phyloP scores from a whole-genome alignment of 306 rosid genomes.

The Fragaria vesca region DNA sequence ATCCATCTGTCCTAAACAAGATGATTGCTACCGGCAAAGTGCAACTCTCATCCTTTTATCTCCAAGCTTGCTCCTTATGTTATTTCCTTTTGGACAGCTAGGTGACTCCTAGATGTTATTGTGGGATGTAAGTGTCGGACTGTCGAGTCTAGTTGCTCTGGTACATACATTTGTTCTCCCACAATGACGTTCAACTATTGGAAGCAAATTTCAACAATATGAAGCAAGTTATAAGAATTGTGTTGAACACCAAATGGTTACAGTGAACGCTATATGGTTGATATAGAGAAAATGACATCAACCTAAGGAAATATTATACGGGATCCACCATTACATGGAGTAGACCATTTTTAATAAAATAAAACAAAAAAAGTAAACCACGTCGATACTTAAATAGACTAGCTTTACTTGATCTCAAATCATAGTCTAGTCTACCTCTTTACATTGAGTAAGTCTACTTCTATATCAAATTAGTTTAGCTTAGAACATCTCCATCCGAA shows the following conservation, averaged over 20 bases:
- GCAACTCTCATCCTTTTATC: background rate
- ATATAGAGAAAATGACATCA: too few relatives aligned
- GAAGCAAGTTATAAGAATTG: background rate
- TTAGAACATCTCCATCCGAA: too few relatives aligned
- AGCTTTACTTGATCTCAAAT: too few relatives aligned
- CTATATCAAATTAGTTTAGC: too few relatives aligned
- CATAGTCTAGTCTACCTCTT: too few relatives aligned
- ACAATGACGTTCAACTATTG: background rate
- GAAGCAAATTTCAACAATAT: background rate
- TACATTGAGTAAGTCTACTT: too few relatives aligned
- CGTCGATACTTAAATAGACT: too few relatives aligned
- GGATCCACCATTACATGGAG: too few relatives aligned
- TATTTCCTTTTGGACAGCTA: background rate
- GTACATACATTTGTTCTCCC: background rate
- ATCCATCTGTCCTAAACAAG: background rate
- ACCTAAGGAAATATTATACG: too few relatives aligned
- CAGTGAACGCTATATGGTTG: background rate
- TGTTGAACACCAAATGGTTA: background rate
- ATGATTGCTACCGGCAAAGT: background rate
- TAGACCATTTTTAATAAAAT: too few relatives aligned
- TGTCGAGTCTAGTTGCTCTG: background rate
- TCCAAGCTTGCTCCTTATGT: background rate
- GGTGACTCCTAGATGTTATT: background rate
- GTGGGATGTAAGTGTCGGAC: background rate
- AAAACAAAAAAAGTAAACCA: too few relatives aligned